These are phyloP conservation scores for Chlorella variabilis DNA, from an alignment of 163 green algal genomes.

Conservation along the genomic window DNA sequence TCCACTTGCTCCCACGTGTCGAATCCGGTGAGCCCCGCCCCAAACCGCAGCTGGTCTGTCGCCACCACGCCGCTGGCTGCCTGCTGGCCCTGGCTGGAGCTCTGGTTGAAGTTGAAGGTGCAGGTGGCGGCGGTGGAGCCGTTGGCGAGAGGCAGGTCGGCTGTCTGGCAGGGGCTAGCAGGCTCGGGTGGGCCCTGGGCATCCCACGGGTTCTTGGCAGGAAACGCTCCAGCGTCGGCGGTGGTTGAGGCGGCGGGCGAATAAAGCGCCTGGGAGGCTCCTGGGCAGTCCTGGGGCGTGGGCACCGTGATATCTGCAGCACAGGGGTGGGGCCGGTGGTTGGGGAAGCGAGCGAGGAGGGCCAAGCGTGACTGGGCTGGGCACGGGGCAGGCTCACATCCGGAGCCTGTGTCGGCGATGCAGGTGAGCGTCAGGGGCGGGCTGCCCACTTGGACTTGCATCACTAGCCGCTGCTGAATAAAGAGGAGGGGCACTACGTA, in stretches of 20 bases:
- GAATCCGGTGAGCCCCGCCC: background rate
- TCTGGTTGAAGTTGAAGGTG: background rate
- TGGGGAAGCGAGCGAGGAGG: background rate
- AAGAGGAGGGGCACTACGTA: background rate
- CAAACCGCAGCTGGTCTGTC: background rate
- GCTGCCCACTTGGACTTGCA: background rate
- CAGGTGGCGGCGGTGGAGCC: background rate
- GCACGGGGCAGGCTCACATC: background rate
- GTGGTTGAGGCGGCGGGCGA: background rate
- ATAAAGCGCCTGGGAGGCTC: background rate
- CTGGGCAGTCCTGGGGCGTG: background rate
- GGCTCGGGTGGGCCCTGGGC: background rate
- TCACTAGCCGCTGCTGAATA: background rate
- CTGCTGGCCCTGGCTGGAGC: too few relatives aligned
- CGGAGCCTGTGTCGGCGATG: background rate
- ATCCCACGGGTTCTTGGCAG: background rate
- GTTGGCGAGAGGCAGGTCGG: background rate
- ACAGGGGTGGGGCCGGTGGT: background rate
- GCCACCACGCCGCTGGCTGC: background rate
- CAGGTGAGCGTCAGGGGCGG: background rate
- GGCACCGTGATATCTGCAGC: background rate
- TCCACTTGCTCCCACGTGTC: background rate
- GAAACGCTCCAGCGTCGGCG: background rate
- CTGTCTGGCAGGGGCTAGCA: background rate
- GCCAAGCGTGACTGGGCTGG: too few relatives aligned